Conservation (phyloP, 257 asterid species). For the Gentiana dahurica region DNA sequence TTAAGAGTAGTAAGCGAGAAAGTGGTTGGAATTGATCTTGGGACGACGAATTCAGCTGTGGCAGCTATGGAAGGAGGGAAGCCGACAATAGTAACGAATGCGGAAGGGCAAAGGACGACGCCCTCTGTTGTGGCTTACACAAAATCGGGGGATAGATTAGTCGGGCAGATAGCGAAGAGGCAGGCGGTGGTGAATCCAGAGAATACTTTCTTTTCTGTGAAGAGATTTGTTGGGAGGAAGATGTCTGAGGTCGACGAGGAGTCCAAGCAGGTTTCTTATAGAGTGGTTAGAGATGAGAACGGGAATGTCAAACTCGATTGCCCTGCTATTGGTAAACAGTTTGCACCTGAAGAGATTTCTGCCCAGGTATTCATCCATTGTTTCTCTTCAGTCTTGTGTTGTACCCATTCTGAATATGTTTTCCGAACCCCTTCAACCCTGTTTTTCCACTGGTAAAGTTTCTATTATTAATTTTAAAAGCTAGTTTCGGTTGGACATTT, state of each 20-base stretch:
- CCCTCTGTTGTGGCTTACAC: constrained; percentile 81
- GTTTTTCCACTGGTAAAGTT: too few relatives aligned
- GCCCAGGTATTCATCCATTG: constrained; percentile 38
- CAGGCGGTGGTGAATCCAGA: constrained; percentile 83
- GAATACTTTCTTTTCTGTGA: constrained; percentile 65
- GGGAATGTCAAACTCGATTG: constrained; percentile 69
- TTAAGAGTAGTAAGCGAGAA: constrained; percentile 48
- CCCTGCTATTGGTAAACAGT: constrained; percentile 64
- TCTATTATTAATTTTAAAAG: too few relatives aligned
- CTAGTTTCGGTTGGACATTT: too few relatives aligned
- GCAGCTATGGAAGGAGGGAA: constrained; percentile 84
- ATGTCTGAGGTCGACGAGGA: constrained; percentile 81
- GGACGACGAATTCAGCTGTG: constrained; percentile 75
- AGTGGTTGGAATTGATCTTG: constrained; percentile 67
- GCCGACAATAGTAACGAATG: constrained; percentile 65
- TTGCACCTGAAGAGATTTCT: constrained; percentile 76
- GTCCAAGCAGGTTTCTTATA: constrained; percentile 73
- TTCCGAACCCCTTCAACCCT: too few relatives aligned
- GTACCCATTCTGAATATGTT: too few relatives aligned
- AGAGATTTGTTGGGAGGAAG: constrained; percentile 78
- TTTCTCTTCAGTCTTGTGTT: too few relatives aligned
- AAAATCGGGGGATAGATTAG: constrained; percentile 54
- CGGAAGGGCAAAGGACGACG: constrained; percentile 72
- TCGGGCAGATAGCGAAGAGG: constrained; percentile 73
- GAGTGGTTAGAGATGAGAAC: constrained; percentile 56